These are phyloP conservation scores for Nissolia schottii DNA, from an alignment of 306 rosid genomes.

Conservation along the genomic window DNA sequence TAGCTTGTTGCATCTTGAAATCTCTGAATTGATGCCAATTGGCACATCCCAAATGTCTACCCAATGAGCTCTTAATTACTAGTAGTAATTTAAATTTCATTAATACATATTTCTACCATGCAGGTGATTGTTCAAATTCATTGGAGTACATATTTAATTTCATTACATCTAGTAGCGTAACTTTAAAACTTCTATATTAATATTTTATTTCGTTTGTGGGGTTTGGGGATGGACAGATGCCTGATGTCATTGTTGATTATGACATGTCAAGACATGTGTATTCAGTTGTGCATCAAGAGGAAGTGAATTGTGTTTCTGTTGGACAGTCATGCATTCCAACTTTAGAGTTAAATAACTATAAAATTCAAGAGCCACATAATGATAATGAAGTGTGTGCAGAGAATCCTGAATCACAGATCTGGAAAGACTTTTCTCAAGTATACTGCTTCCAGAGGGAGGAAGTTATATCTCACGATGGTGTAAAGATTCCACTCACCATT, in stretches of 20 bases:
- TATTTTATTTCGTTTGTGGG: background rate
- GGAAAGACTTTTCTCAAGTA: conserved; percentile 65
- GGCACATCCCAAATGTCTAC: background rate
- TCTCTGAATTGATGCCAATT: background rate
- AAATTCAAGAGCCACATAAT: conserved; percentile 18
- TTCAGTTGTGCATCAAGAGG: conserved; percentile 79
- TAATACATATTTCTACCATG: background rate
- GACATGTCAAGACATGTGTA: conserved; percentile 66
- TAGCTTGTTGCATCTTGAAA: background rate
- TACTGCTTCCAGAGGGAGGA: conserved; percentile 66
- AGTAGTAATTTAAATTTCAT: background rate
- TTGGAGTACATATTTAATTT: conserved; percentile 2
- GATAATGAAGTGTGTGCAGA: conserved; percentile 27
- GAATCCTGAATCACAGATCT: conserved; percentile 35
- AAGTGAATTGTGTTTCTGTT: conserved; percentile 48
- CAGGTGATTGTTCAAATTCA: background rate
- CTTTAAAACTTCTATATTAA: conserved; percentile 13
- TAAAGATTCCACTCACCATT: conserved; percentile 67
- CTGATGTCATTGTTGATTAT: conserved; percentile 85
- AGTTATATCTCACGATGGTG: conserved; percentile 70
- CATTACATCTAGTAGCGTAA: background rate
- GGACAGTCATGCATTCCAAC: conserved; percentile 26
- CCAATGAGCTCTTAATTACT: background rate
- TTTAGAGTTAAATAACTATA: conserved; percentile 18
- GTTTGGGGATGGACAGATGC: conserved; percentile 54